A percentile compares a stretch with the other conserved stretches of the same genome.
phyloP scores from a whole-genome alignment of 192 early-diverging fungal genomes.

The Phlyctochytrium arcticum region DNA sequence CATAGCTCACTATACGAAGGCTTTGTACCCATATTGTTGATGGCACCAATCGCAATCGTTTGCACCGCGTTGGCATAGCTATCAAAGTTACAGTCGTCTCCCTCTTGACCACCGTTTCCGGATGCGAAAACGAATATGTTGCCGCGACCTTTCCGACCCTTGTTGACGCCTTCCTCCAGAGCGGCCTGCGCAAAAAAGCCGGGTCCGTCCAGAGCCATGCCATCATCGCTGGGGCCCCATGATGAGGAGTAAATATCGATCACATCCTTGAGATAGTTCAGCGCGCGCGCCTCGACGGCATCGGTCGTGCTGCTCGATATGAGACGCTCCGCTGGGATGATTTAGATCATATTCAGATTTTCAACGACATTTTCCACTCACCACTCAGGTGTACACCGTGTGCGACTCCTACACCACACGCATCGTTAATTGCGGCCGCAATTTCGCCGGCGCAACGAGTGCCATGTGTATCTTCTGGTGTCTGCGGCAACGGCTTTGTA shows the following conservation, averaged over 20 bases:
- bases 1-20: constrained; percentile 85
- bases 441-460: constrained; percentile 97
- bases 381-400: constrained; percentile 78
- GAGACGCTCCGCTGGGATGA: constrained; percentile 38
- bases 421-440: constrained; percentile 77
- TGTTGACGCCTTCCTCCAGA: constrained; percentile 76
- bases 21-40: constrained; percentile 66
- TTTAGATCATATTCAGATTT: constrained; percentile 7
- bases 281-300: constrained; percentile 80
- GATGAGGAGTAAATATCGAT: constrained; percentile 95
- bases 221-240: constrained; percentile 94
- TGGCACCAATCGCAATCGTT: constrained; percentile 87
- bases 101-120: constrained; percentile 78
- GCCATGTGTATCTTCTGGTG: constrained; percentile 80
- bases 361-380: constrained; percentile 46
- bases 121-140: constrained; percentile 92
- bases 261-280: constrained; percentile 78
- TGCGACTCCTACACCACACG: constrained; percentile 92
- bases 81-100: constrained; percentile 97
- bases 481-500: constrained; percentile 63
- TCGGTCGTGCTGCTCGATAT: constrained; percentile 70
- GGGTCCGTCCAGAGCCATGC: constrained; percentile 78
- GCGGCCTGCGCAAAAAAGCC: constrained; percentile 68
- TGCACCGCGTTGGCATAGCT: constrained; percentile 91
- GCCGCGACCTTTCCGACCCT: constrained; percentile 78